Evolutionary conservation across 169 alveolate species (phyloP), one percentile per base, ranked within the genome.

Genomic region (Eimeria acervulina): DNA sequence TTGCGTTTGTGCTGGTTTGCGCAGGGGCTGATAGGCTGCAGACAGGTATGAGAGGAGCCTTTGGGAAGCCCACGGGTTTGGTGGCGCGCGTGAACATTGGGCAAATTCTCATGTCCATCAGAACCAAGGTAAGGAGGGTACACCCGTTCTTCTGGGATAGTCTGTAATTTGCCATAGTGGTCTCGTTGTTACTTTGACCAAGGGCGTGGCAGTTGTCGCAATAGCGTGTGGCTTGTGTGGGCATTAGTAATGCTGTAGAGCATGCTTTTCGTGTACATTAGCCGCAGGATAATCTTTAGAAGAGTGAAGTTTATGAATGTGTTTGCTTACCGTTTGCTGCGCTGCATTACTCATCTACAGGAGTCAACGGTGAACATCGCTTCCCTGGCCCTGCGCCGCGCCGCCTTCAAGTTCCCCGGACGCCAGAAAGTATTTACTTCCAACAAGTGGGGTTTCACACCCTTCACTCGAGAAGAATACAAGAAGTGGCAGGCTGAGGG

Each of bases 361-460:
- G 99, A 98, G 36, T 96, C 97, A 91, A 97, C 97, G 96, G 97
- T 98, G 94, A 97, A 97, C 51, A 97, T 97, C 63, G 99, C 99
- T 36, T 98, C 98, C 61, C 99, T 98, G 95, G 99, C 99, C 44
- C 98, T 99, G 66, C 98, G 99, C 95, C 99, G 99, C 97, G 99
- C 99, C 89, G 99, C 98, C 98, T 98, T 98, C 98, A 99, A 99
- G 99, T 99, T 99, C 98, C 99, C 99, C 28, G 99, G 99, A 55
- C 98, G 99, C 96, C 99, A 99, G 97, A 99, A 99, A 98, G 99
- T 99, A 92, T 99, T 99, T 97, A 98, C 98, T 90, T 98, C 99
- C 90, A 97, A 98, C 98, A 99, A 99, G 97, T 99, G 99, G 99
- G 99, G 99, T 90, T 99, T 99, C 99, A 99, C 99, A 76, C 98